These are phyloP conservation scores for Coemansia sp. DNA, from an alignment of 192 early-diverging fungal species.

Conservation along the genomic window DNA sequence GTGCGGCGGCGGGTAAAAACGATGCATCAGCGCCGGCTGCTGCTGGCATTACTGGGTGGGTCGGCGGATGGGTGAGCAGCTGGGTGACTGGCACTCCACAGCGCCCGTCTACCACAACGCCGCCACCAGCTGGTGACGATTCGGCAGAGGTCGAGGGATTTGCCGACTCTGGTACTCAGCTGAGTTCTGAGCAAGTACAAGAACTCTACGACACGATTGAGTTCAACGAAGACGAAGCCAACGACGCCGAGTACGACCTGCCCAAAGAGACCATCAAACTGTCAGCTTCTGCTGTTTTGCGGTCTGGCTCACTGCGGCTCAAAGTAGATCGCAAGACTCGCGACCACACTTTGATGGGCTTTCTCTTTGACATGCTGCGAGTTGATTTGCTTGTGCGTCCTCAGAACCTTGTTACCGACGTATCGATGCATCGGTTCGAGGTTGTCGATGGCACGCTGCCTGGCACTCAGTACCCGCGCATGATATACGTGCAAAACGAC, in stretches of 20 bases:
- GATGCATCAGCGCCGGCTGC: conserved; percentile 13
- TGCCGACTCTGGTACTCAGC: conserved; percentile 36
- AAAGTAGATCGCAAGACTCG: conserved; percentile 57
- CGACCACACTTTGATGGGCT: conserved; percentile 56
- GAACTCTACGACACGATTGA: conserved; percentile 95
- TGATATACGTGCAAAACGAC: conserved; percentile 56
- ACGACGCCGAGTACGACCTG: conserved; percentile 48
- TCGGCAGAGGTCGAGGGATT: conserved; percentile 7
- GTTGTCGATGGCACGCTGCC: conserved; percentile 58
- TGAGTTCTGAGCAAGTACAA: conserved; percentile 84
- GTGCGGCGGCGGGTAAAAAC: not conserved
- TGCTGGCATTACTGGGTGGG: conserved; percentile 47
- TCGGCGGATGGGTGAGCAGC: conserved; percentile 56
- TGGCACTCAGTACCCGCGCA: conserved; percentile 50
- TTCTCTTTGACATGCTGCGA: conserved; percentile 48
- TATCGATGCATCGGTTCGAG: conserved; percentile 57
- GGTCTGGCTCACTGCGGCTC: conserved; percentile 80
- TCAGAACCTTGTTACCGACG: conserved; percentile 43
- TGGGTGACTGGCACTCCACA: conserved; percentile 36
- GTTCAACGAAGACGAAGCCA: conserved; percentile 77
- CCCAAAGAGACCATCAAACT: conserved; percentile 63
- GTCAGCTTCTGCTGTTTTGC: conserved; percentile 65
- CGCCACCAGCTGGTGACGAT: conserved; percentile 2
- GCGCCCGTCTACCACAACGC: not conserved
- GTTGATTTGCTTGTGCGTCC: conserved; percentile 50